phyloP scores from a whole-genome alignment of 768 basidiomycete species.

The Lenzites betulinus region DNA sequence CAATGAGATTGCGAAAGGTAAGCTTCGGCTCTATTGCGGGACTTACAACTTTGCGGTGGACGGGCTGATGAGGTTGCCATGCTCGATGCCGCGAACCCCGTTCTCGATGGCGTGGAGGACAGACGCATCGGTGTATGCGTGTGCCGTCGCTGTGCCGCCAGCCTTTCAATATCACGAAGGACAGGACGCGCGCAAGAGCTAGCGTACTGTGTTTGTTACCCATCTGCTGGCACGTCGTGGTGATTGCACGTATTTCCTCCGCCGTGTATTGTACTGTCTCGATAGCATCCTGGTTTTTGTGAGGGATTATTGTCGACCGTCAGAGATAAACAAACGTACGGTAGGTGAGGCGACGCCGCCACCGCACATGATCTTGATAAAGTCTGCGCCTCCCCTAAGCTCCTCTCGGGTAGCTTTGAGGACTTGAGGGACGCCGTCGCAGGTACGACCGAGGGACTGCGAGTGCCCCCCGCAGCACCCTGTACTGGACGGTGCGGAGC shows the following conservation, averaged over 20 bases:
- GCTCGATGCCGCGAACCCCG: conserved; percentile 47
- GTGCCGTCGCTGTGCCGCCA: conserved; percentile 29
- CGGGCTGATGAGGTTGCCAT: conserved; percentile 45
- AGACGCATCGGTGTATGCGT: conserved; percentile 42
- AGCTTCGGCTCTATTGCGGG: neutral
- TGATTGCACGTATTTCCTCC: conserved; percentile 47
- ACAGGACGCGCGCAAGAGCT: neutral
- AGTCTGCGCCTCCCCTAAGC: conserved; percentile 43
- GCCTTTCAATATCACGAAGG: neutral
- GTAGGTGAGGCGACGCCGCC: conserved; percentile 47
- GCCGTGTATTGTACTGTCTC: conserved; percentile 46
- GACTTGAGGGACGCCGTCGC: conserved; percentile 42
- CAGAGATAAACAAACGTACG: conserved; percentile 16
- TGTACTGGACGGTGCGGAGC: conserved; percentile 19
- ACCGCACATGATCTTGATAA: conserved; percentile 44
- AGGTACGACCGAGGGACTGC: conserved; percentile 33
- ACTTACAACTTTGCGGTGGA: conserved; percentile 40
- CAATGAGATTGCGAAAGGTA: neutral
- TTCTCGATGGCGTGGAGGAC: conserved; percentile 48
- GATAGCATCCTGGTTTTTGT: conserved; percentile 34
- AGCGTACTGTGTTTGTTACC: conserved; percentile 39
- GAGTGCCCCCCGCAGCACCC: conserved; percentile 41
- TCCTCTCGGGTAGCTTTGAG: conserved; percentile 40
- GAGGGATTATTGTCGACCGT: neutral
- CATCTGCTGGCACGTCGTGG: conserved; percentile 43